Evolutionary conservation across 805 yeast species (phyloP).

Genomic region (Kurtzmaniella fragi): DNA sequence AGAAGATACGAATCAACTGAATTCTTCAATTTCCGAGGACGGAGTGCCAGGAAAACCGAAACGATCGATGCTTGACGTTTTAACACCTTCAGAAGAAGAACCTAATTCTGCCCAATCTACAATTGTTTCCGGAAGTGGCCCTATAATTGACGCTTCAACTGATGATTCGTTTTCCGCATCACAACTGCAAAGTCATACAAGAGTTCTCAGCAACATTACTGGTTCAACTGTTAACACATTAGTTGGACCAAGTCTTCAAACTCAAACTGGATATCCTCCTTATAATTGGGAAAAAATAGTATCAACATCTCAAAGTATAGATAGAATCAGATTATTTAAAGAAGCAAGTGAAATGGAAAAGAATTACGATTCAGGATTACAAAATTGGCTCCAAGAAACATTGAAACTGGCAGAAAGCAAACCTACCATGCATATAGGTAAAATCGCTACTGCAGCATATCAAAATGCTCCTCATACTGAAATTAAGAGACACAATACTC

Average conservation of each 20-base stretch:
- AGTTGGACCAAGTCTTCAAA: not conserved
- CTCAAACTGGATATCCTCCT: conserved; percentile 19
- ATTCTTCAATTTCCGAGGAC: not conserved
- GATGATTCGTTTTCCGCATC: not conserved
- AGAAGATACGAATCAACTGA: not conserved
- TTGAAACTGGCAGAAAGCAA: conserved; percentile 31
- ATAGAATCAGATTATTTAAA: conserved; percentile 36
- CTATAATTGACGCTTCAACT: not conserved
- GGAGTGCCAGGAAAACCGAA: not conserved
- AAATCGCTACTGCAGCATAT: conserved; percentile 60
- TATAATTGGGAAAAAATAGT: conserved; percentile 39
- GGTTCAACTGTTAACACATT: not conserved
- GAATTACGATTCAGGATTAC: conserved; percentile 52
- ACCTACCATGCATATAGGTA: conserved; percentile 41
- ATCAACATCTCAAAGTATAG: conserved; percentile 35
- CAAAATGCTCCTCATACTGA: conserved; percentile 58
- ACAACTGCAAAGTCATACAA: not conserved
- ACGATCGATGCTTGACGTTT: conserved; percentile 1
- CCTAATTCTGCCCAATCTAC: not conserved
- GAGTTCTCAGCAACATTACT: not conserved
- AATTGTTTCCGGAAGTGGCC: not conserved
- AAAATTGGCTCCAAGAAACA: conserved; percentile 49
- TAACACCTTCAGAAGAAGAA: not conserved
- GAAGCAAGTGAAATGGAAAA: conserved; percentile 39
- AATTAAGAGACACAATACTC: conserved; percentile 44